phyloP scores from a whole-genome alignment of 164 flowering plant genomes.

The Liquidambar formosana region DNA sequence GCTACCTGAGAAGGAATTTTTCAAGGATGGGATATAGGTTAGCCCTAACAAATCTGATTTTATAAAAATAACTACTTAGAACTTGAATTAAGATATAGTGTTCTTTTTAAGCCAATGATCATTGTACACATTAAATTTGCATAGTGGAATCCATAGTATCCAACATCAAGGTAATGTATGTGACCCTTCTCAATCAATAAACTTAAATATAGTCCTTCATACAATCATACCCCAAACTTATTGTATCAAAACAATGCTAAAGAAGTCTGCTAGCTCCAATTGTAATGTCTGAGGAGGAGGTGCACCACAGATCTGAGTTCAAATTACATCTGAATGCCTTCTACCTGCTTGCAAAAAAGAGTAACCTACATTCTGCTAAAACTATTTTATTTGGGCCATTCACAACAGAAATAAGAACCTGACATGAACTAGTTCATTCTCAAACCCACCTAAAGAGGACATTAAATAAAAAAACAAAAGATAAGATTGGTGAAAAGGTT shows the following conservation, averaged over 20 bases:
- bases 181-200: background rate
- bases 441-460: background rate
- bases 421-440: background rate
- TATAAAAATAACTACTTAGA: no score
- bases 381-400: background rate
- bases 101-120: no score
- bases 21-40: no score
- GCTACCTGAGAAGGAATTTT: no score
- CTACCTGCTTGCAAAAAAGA: background rate
- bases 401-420: background rate
- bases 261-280: background rate
- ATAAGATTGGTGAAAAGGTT: background rate
- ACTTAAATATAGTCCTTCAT: background rate
- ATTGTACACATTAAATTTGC: background rate
- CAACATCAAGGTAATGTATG: background rate
- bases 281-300: background rate
- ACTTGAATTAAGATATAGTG: no score
- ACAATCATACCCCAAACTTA: background rate
- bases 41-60: no score
- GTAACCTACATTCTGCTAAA: background rate
- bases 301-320: background rate
- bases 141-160: background rate
- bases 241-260: background rate
- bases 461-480: background rate
- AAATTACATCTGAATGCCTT: background rate